phyloP scores from a whole-genome alignment of 2,329 filamentous ascomycete genomes.

The Fusarium neocosmosporiellum region DNA sequence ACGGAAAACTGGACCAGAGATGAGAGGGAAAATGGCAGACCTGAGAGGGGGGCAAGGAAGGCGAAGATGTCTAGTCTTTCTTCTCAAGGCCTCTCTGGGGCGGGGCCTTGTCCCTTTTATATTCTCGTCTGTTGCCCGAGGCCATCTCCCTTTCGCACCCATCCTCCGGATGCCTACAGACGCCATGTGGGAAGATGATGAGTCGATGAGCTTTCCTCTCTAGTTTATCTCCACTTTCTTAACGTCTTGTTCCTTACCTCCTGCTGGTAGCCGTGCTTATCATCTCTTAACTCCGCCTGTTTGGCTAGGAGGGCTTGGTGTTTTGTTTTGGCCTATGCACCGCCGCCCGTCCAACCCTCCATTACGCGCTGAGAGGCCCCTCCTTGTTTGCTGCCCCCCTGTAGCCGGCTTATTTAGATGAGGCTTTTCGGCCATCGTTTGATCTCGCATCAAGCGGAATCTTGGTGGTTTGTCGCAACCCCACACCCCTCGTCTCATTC shows the following conservation, averaged over 20 bases:
- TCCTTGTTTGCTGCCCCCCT: slow-evolving; percentile 7
- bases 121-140: slow-evolving; percentile 37
- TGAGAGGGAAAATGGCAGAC: slow-evolving; percentile 7
- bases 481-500: slow-evolving; percentile 34
- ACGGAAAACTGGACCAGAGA: slow-evolving; percentile 31
- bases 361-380: slow-evolving; percentile 22
- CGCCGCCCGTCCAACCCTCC: slow-evolving; percentile 25
- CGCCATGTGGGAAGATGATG: slow-evolving; percentile 7
- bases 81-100: slow-evolving; percentile 20
- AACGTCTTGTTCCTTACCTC: background rate
- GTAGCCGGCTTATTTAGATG: slow-evolving; percentile 27
- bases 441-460: slow-evolving; percentile 19
- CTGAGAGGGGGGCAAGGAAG: slow-evolving; percentile 12
- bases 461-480: slow-evolving; percentile 40
- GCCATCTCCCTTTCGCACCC: slow-evolving; percentile 22
- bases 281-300: slow-evolving; percentile 12
- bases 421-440: slow-evolving; percentile 30
- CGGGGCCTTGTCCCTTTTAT: slow-evolving; percentile 42
- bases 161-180: slow-evolving; percentile 4
- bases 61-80: slow-evolving; percentile 28
- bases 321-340: slow-evolving; percentile 13
- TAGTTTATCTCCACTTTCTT: slow-evolving; percentile 6
- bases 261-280: background rate
- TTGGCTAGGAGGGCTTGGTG: slow-evolving; percentile 16
- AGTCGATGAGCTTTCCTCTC: slow-evolving; percentile 2